These are phyloP conservation scores for Schoenoplectus tabernaemontani DNA, from an alignment of 202 grass and related monocot species.

Conservation along the genomic window DNA sequence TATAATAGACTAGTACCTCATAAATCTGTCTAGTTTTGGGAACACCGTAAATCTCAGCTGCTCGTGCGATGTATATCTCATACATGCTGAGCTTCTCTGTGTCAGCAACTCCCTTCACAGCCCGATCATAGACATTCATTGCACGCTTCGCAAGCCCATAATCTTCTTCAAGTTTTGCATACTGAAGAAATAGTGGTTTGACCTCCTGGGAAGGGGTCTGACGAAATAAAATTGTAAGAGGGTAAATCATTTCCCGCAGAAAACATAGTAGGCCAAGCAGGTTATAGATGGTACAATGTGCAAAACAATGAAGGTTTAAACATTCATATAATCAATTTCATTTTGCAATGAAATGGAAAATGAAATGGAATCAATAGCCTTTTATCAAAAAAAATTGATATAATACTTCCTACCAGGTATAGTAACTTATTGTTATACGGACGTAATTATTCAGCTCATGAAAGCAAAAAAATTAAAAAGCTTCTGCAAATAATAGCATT, in stretches of 20 bases:
- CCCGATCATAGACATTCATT: slow-evolving; percentile 84
- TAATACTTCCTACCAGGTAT: not conserved
- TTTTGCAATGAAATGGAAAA: too few species aligned
- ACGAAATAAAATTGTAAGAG: slow-evolving; percentile 28
- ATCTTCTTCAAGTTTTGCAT: slow-evolving; percentile 95
- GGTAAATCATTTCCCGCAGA: slow-evolving; percentile 22
- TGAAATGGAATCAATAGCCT: too few species aligned
- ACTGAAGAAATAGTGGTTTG: slow-evolving; percentile 74
- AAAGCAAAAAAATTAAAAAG: not conserved
- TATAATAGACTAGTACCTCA: slow-evolving; percentile 40
- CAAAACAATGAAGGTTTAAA: not conserved
- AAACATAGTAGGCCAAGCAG: not conserved
- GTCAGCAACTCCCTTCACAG: slow-evolving; percentile 68
- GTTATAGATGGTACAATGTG: not conserved
- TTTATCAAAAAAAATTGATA: not conserved
- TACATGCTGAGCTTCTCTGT: slow-evolving; percentile 85
- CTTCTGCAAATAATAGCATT: not conserved
- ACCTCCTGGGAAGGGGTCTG: slow-evolving; percentile 80
- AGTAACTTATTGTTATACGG: not conserved
- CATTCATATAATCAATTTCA: too few species aligned
- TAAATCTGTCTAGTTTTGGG: slow-evolving; percentile 91
- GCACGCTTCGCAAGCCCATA: slow-evolving; percentile 87
- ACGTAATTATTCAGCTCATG: not conserved
- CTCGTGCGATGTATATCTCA: slow-evolving; percentile 85
- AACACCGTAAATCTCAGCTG: slow-evolving; percentile 83